A percentile compares a stretch with the other conserved stretches of the same genome.
Conservation (phyloP, 257 asterid species). For the Sherardia arvensis region DNA sequence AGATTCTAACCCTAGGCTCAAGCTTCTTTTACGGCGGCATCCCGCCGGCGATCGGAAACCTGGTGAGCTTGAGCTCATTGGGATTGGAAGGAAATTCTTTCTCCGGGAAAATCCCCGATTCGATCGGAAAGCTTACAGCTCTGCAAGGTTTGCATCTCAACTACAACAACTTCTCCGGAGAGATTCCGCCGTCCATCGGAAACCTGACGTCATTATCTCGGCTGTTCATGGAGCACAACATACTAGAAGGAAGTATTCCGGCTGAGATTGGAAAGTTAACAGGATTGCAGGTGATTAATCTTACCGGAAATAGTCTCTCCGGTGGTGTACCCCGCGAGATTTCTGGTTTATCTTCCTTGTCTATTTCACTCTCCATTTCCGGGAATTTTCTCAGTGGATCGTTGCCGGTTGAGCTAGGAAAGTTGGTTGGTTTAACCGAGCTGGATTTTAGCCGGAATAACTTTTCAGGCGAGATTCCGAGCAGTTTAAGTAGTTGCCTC, state of each 20-base stretch:
- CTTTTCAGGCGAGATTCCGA: conserved; percentile 25
- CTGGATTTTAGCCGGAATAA: conserved; percentile 18
- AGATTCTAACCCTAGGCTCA: conserved; percentile 6
- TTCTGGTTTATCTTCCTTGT: conserved; percentile 9
- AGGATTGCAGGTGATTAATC: conserved; percentile 8
- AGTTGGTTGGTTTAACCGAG: conserved; percentile 10
- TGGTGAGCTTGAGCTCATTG: conserved; percentile 9
- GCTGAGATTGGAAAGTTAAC: conserved; percentile 11
- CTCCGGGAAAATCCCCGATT: conserved; percentile 13
- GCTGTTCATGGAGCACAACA: conserved; percentile 13
- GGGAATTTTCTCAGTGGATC: conserved; percentile 9
- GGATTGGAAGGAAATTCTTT: conserved; percentile 12
- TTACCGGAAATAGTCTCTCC: conserved; percentile 14
- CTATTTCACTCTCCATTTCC: conserved; percentile 10
- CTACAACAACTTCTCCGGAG: conserved; percentile 12
- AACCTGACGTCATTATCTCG: conserved; percentile 11
- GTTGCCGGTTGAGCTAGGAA: conserved; percentile 15
- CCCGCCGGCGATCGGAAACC: conserved; percentile 15
- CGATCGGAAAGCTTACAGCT: conserved; percentile 11
- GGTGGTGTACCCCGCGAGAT: conserved; percentile 17
- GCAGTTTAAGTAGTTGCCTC: conserved; percentile 10
- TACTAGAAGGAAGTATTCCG: conserved; percentile 18
- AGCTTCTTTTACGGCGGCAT: conserved; percentile 17
- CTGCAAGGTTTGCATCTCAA: conserved; percentile 5
- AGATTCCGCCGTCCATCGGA: conserved; percentile 14